Conservation (phyloP, 306 rosid genomes). For the Crataegus laevigata region DNA sequence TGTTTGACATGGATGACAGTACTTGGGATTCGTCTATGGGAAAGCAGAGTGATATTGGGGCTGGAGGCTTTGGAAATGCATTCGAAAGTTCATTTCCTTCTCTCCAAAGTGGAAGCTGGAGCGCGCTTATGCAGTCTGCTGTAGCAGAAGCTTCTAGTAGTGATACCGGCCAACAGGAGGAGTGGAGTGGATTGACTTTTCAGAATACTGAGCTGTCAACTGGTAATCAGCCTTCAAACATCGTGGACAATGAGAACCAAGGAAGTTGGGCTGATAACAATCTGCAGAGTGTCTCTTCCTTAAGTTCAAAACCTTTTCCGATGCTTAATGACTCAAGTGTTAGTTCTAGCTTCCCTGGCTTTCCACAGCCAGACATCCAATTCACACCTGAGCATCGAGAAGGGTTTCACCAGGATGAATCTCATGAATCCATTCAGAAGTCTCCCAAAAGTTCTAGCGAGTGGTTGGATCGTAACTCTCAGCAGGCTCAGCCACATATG, state of each 20-base stretch:
- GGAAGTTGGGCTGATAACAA: constrained; percentile 40
- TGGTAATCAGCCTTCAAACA: constrained; percentile 44
- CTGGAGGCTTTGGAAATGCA: constrained; percentile 32
- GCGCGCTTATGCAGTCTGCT: constrained; percentile 64
- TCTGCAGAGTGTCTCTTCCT: constrained; percentile 39
- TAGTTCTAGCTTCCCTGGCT: constrained; percentile 42
- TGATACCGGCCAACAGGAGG: constrained; percentile 52
- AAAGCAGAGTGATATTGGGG: constrained; percentile 23
- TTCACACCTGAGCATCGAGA: constrained; percentile 31
- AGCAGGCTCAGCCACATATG: constrained; percentile 21
- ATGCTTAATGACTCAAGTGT: constrained; percentile 36
- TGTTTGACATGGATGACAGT: constrained; percentile 38
- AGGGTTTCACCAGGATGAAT: constrained; percentile 24
- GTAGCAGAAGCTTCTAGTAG: constrained; percentile 63
- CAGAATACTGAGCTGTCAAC: constrained; percentile 47
- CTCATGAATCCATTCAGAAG: constrained; percentile 33
- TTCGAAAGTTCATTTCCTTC: constrained; percentile 27
- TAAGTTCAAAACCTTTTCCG: constrained; percentile 31
- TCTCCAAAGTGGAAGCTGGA: constrained; percentile 53
- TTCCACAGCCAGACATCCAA: constrained; percentile 34
- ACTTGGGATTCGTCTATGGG: constrained; percentile 36
- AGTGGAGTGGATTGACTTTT: constrained; percentile 62
- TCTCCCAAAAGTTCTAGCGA: constrained; percentile 20
- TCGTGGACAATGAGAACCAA: constrained; percentile 42
- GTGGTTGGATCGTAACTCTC: constrained; percentile 32